Percentiles rank a stretch among this genome's conserved stretches.
Evolutionary conservation across 371 early-diverging fungal species (phyloP).

Genomic region (Quaeritorhiza haematococci): DNA sequence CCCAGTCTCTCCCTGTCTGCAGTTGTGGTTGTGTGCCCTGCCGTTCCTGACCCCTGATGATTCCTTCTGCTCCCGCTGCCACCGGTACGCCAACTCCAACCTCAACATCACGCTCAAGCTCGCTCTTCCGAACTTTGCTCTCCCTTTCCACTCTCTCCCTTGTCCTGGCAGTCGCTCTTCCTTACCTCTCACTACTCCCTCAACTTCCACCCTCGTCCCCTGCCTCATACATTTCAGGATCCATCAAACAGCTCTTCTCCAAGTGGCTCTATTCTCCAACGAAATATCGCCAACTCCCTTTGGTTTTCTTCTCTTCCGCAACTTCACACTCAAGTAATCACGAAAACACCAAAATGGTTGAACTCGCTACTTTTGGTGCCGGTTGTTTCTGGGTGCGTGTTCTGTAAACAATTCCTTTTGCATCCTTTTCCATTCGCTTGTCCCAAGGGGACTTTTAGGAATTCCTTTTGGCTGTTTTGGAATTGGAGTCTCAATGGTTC

Average conservation of each 20-base stretch:
- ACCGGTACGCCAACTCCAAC: background rate
- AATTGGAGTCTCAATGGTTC: too few relatives aligned
- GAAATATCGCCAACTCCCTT: too few relatives aligned
- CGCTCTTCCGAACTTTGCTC: constrained; percentile 1
- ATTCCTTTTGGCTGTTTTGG: background rate
- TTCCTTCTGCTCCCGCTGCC: background rate
- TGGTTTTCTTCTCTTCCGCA: background rate
- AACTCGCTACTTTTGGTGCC: constrained; percentile 56
- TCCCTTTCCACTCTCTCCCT: too few relatives aligned
- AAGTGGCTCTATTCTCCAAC: background rate
- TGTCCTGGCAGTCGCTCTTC: too few relatives aligned
- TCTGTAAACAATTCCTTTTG: background rate
- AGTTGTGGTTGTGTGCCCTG: background rate
- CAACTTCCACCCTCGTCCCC: background rate
- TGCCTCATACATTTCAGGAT: background rate
- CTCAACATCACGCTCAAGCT: background rate
- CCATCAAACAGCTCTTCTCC: background rate
- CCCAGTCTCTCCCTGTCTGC: too few relatives aligned
- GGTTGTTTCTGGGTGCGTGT: constrained; percentile 67
- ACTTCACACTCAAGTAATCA: background rate
- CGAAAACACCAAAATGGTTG: too few relatives aligned
- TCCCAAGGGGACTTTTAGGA: background rate
- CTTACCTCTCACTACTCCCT: background rate
- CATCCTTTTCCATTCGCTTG: background rate
- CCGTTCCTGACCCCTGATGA: background rate